Evolutionary conservation across 805 yeast species (phyloP), one percentile per base, ranked within the genome.

Genomic region (Zygotorulaspora chibaensis): DNA sequence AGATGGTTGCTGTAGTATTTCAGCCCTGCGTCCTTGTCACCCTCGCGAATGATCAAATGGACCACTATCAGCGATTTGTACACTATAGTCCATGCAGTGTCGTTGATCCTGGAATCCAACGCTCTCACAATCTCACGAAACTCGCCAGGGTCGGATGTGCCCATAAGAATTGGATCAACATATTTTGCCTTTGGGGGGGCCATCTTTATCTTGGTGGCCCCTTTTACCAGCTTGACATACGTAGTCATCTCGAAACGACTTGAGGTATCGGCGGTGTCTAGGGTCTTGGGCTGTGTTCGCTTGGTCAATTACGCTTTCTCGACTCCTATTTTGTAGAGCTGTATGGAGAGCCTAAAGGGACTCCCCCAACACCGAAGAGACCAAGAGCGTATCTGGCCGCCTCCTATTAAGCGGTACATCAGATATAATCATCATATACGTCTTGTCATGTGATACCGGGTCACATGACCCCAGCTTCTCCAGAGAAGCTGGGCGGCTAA

Each of bases 111-210:
- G 13, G 63, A 58, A 27, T 73, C 73, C 45, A 91, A 68, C 1
- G 86, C 73, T 40, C 74, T 71, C 80, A 90, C 81, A 30, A 90
- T 83, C 16, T 81, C 78, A 47, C 72, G 72, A 57, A 91, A 81
- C 53, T 86, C 75, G 4, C 52, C 57, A 15, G 56, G 61, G 40
- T 58, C 55, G 10, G 68, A 53, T 0, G 77, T 68, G 7, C 75
- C 72, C 37, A 70, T 75, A 27, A 93, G 73, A 42, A 93, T 87
- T 1, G 98, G 98, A 69, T 91, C 98, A 43, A 93, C 81, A 63
- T 93, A 93, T 65, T 93, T 93, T 31, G 95, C 84, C 68, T 93
- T 93, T 6, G 99, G 99, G n/a, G 98, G 96, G 9, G 98, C 98
- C 69, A 87, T 77, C 80, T 82, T 82, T 28, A 81, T 74, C 64